Conservation (phyloP, 257 asterid species). For the Linderniella brevidens region DNA sequence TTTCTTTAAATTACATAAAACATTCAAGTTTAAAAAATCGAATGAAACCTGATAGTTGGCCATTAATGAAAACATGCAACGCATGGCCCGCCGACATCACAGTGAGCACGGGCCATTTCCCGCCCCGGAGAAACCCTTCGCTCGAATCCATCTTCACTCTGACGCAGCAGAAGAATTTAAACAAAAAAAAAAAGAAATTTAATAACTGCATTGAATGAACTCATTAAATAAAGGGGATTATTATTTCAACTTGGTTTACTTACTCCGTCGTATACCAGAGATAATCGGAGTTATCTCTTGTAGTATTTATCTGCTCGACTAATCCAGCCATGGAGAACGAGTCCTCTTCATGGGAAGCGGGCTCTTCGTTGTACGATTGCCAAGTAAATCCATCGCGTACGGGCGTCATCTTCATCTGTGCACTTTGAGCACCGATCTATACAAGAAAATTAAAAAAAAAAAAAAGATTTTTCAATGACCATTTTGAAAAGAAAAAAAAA, state of each 20-base stretch:
- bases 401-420: conserved; percentile 88
- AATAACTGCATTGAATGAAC: not conserved
- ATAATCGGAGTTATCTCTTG: conserved; percentile 82
- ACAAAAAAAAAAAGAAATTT: conserved; percentile 2
- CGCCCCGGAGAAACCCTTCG: conserved; percentile 56
- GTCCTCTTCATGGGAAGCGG: conserved; percentile 34
- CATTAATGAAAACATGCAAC: conserved; percentile 83
- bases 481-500: not conserved
- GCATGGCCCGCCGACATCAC: conserved; percentile 97
- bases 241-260: conserved; percentile 16
- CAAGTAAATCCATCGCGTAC: conserved; percentile 43
- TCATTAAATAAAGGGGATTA: not conserved
- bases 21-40: not conserved
- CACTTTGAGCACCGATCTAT: conserved; percentile 86
- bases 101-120: conserved; percentile 71
- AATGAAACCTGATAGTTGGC: conserved; percentile 55
- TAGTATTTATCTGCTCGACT: conserved; percentile 86
- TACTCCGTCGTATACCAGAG: conserved; percentile 95
- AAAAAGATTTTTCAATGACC: conserved; percentile 6
- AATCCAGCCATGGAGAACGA: conserved; percentile 51
- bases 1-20: not conserved
- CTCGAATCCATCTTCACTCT: conserved; percentile 62
- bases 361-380: conserved; percentile 84
- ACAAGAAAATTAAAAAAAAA: conserved; percentile 11
- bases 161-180: conserved; percentile 11